A percentile compares a stretch with the other conserved stretches of the same genome.
Conservation (phyloP, 148 eudicot species). For the Chenopodium berlandieri region DNA sequence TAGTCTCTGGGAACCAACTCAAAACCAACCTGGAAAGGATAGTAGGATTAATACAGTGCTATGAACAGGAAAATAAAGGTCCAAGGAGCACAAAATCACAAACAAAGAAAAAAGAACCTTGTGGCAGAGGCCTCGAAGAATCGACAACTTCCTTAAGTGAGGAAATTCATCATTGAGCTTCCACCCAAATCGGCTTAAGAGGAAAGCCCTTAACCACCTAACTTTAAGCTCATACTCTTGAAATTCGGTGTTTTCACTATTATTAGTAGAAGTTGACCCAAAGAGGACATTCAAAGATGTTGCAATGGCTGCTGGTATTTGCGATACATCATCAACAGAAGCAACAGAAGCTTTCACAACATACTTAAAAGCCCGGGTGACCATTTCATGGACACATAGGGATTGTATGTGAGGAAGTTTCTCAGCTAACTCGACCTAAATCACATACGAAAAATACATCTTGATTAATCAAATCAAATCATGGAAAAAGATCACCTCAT, state of each 20-base stretch:
- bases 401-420: constrained; percentile 98
- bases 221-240: constrained; percentile 52
- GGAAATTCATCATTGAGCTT: constrained; percentile 70
- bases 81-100: background rate
- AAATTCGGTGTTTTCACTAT: constrained; percentile 30
- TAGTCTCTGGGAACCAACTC: constrained; percentile 93
- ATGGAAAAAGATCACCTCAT: background rate
- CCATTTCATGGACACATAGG: constrained; percentile 97
- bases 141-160: constrained; percentile 68
- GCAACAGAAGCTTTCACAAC: constrained; percentile 85
- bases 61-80: background rate
- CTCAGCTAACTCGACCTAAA: constrained; percentile 85
- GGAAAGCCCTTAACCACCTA: constrained; percentile 69
- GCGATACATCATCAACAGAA: constrained; percentile 54
- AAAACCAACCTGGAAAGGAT: constrained; percentile 66
- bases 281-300: constrained; percentile 75
- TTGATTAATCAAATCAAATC: background rate
- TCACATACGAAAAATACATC: constrained; percentile 7
- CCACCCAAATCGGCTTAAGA: constrained; percentile 75
- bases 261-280: constrained; percentile 40
- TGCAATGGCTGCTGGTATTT: constrained; percentile 71
- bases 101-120: constrained; percentile 47
- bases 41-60: background rate
- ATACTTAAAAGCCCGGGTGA: constrained; percentile 95
- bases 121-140: constrained; percentile 91